A percentile compares a stretch with the other conserved stretches of the same genome.
Evolutionary conservation across 805 yeast genomes (phyloP).

Genomic region (Komagataella pseudopastoris): DNA sequence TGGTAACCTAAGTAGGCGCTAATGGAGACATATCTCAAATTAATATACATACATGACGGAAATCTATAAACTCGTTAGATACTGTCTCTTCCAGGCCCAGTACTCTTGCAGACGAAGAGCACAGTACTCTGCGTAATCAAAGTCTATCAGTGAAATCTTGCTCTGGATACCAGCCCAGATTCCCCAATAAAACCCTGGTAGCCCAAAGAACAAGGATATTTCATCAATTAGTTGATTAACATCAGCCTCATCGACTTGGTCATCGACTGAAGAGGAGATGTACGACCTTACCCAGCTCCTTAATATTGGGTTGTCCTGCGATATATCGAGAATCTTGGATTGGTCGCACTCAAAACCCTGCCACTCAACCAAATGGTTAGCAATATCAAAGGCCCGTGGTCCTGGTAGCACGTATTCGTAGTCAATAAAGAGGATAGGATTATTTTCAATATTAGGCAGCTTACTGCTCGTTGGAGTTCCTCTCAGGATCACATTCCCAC

Average conservation of each 20-base stretch:
- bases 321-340: constrained; percentile 41
- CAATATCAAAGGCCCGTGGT: constrained; percentile 62
- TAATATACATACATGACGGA: background rate
- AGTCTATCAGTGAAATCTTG: constrained; percentile 55
- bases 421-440: constrained; percentile 48
- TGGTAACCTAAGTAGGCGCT: background rate
- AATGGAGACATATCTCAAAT: background rate
- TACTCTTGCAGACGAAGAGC: constrained; percentile 50
- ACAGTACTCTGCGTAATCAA: constrained; percentile 53
- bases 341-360: constrained; percentile 69
- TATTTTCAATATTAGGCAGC: constrained; percentile 5
- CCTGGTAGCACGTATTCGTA: constrained; percentile 64
- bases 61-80: constrained; percentile 3
- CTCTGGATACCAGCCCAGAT: constrained; percentile 73
- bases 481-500: constrained; percentile 64
- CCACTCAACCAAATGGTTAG: constrained; percentile 70
- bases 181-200: constrained; percentile 82
- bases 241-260: constrained; percentile 7
- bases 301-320: constrained; percentile 25
- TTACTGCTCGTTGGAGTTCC: constrained; percentile 14
- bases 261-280: constrained; percentile 18
- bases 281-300: constrained; percentile 49
- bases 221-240: constrained; percentile 38
- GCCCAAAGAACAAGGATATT: constrained; percentile 49
- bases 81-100: constrained; percentile 46